phyloP scores from a whole-genome alignment of 345 rosid genomes.

The Angophora floribunda region DNA sequence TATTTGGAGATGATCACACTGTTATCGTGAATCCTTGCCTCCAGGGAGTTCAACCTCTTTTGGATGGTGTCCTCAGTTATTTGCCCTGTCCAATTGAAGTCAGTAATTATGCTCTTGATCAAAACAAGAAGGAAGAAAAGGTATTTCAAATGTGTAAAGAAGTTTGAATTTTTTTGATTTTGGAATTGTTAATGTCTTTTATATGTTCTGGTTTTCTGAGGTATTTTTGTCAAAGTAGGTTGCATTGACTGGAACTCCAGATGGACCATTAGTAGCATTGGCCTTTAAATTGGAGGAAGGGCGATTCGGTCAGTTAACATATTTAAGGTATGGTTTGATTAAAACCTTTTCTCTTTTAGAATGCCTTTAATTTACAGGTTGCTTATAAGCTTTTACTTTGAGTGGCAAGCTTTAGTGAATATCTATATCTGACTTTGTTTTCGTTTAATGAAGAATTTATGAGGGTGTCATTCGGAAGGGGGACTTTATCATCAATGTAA shows the following conservation, averaged over 20 bases:
- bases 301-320: slow-evolving; percentile 92
- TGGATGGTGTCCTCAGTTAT: slow-evolving; percentile 81
- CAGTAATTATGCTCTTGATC: slow-evolving; percentile 89
- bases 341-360: background rate
- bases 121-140: slow-evolving; percentile 80
- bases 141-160: slow-evolving; percentile 12
- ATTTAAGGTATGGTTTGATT: slow-evolving; percentile 41
- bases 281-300: slow-evolving; percentile 99
- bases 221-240: background rate
- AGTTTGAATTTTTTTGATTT: background rate
- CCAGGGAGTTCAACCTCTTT: slow-evolving; percentile 93
- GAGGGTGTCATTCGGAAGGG: slow-evolving; percentile 97
- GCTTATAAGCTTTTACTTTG: background rate
- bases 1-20: background rate
- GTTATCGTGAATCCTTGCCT: background rate
- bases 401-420: background rate
- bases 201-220: background rate
- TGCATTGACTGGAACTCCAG: slow-evolving; percentile 44
- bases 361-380: background rate
- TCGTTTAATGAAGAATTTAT: slow-evolving; percentile 52
- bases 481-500: slow-evolving; percentile 74
- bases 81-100: slow-evolving; percentile 95
- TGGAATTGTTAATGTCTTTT: background rate
- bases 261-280: slow-evolving; percentile 95
- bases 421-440: slow-evolving; percentile 1